Conservation (phyloP, 2,329 filamentous ascomycete species). For the Graphilbum sp. region DNA sequence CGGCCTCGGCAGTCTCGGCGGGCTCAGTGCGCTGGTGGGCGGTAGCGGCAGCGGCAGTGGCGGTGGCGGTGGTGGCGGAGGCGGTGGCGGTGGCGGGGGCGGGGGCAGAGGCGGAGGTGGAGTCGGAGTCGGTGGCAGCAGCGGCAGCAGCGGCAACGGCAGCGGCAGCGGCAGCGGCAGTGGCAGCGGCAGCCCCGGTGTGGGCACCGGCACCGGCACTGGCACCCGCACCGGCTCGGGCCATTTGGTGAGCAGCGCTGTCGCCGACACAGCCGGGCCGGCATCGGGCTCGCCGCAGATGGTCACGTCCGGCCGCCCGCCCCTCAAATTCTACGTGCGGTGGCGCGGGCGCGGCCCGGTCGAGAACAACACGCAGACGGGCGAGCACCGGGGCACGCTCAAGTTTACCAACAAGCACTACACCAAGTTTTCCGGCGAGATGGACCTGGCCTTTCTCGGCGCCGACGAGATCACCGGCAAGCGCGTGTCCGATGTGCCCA, state of each 20-base stretch:
- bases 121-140: no score
- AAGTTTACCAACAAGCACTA: slow-evolving; percentile 13
- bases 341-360: slow-evolving; percentile 13
- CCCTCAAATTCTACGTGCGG: slow-evolving; percentile 12
- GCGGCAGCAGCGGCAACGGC: no score
- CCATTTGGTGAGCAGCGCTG: no score
- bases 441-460: slow-evolving; percentile 11
- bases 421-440: slow-evolving; percentile 12
- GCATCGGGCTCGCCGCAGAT: no score
- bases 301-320: slow-evolving; percentile 1
- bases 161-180: no score
- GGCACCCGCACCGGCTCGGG: no score
- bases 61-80: background rate
- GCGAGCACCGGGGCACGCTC: slow-evolving; percentile 12
- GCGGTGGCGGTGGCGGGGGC: background rate
- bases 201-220: no score
- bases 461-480: slow-evolving; percentile 11
- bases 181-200: no score
- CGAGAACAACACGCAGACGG: slow-evolving; percentile 10
- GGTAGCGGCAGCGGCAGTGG: background rate
- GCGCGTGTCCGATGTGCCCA: slow-evolving; percentile 10
- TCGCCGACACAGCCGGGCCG: no score
- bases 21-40: slow-evolving; percentile 7
- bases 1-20: slow-evolving; percentile 5
- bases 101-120: no score